Base-by-base conservation (phyloP, 805 yeast species). In the Candida germanica region DNA sequence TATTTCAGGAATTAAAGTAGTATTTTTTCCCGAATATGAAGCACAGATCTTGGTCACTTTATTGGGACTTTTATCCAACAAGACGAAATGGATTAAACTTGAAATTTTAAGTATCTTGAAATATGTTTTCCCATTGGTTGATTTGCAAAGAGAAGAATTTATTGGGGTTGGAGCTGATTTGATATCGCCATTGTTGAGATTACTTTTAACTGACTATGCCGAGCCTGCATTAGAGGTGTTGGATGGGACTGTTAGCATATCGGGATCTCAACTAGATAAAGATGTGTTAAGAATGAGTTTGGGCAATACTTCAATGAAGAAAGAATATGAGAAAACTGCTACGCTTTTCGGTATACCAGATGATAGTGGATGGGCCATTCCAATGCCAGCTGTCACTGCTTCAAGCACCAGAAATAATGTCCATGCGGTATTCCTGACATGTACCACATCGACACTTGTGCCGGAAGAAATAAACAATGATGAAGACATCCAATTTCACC, bases 291-390 rank as follows among this genome's bases (percentile, higher is more conserved):
- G 97, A 56, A 86, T 93, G 80, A 83, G 95, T 48, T 74, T 91
- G 53, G 97, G 97, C 8, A 87, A 85, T 46, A 67, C 80, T 10
- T 76, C 86, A 6, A 69, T 84, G 47, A 77, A 83, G 48, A 85
- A 83, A 44, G 94, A 86, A 45, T 84, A 83, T 53, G 96, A 85
- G 46, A 80, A 77, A 47, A 82, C 93, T 3, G 88, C 93, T 0
- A 87, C 97, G 0, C 65, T 93, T 37, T 94, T 88, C 64, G 98
- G 98, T 11, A 80, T 91, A 16, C 98, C 98, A 0, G 91, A 85
- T 43, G 95, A 86, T 9, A 80, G 83, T 51, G 99, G 99, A 1
- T 93, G 99, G 99, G 82, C 96, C 0, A 80, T 94, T 33, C 95
- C 98, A 2, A 84, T 86, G 91, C 96, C 98, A 2, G 86, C 91